Evolutionary conservation across 176 grass and related monocot species (phyloP), one percentile per base, ranked within the genome.

Genomic region (Rhynchospora breviuscula): DNA sequence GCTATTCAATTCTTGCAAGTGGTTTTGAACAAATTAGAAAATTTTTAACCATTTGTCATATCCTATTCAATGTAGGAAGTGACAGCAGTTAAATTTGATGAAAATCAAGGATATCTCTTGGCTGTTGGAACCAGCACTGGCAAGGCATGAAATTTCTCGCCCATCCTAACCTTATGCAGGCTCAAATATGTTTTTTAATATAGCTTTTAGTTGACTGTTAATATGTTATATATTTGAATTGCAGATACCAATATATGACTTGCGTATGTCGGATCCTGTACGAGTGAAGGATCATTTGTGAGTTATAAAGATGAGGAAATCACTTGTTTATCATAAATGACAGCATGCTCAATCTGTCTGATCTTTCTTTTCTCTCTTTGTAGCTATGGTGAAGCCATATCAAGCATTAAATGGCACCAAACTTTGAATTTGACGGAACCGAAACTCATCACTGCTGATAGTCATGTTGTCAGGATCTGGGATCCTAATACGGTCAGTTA

Each of bases 241-340:
- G 86, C 82, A 98, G 95, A 79, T 98, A 88, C 86, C 90, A 31
- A 93, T 98, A 84, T 93, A 93, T 90, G 95, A 98, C 75, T 75
- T 98, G 73, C 92, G 90, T 12, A 94, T 93, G 95, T 91, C 90
- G 83, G 90, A 91, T 81, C 95, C 95, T 79, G 54, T 98, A 62
- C 52, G 89, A 82, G 79, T 98, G 85, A 98, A 98, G 83, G 92
- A 98, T 93, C 95, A 98, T 87, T 94, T 98, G 95, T 98, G 88
- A 98, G 92, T 81, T 73, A 25, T 73, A 63, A n/a, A 31, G 67
- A 43, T 72, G 43, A 48, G 19, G 77, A 23, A 89, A 45, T 71
- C 0, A 53, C 12, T 60, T 48, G 17, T 52, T 51, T 82, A 0
- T 67, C 6, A 60, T 80, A 45, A 45, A 63, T 23, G 44, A 66